Conservation (phyloP, 768 basidiomycete genomes). For the Cyathus striatus region DNA sequence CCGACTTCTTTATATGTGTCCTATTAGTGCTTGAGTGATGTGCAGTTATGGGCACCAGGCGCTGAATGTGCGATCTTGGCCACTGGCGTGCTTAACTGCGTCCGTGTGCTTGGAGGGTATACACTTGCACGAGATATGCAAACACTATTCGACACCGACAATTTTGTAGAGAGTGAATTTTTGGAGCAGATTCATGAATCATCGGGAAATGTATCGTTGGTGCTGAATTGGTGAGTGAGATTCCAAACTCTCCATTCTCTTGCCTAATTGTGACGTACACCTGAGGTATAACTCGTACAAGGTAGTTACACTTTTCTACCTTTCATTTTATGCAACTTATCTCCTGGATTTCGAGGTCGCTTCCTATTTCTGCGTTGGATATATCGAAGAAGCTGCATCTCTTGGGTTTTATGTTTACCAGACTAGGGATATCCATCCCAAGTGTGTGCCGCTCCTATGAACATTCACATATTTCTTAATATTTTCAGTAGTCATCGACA, state of each 20-base stretch:
- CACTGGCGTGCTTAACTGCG: slow-evolving; percentile 55
- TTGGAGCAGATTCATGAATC: slow-evolving; percentile 34
- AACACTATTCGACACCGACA: slow-evolving; percentile 56
- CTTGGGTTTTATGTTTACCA: slow-evolving; percentile 62
- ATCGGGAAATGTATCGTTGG: slow-evolving; percentile 45
- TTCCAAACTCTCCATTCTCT: too few relatives aligned
- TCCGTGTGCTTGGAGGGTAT: slow-evolving; percentile 60
- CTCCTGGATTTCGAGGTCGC: too few relatives aligned
- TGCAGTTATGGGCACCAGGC: slow-evolving; percentile 49
- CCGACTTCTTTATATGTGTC: too few relatives aligned
- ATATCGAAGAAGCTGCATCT: slow-evolving; percentile 48
- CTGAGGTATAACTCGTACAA: slow-evolving; percentile 64
- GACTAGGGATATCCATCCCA: slow-evolving; percentile 55
- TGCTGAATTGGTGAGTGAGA: slow-evolving; percentile 54
- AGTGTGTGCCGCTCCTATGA: too few relatives aligned
- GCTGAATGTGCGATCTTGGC: slow-evolving; percentile 49
- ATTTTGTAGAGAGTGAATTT: slow-evolving; percentile 53
- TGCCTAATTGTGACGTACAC: too few relatives aligned
- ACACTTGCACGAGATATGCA: slow-evolving; percentile 43
- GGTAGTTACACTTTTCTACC: too few relatives aligned
- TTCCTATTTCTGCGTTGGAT: slow-evolving; percentile 60
- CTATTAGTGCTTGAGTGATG: slow-evolving; percentile 48
- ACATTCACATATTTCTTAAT: too few relatives aligned
- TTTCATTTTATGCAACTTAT: neutral
- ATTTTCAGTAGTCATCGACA: slow-evolving; percentile 50